phyloP scores from a whole-genome alignment of 441 rosid genomes.

The Metrosideros polymorpha region DNA sequence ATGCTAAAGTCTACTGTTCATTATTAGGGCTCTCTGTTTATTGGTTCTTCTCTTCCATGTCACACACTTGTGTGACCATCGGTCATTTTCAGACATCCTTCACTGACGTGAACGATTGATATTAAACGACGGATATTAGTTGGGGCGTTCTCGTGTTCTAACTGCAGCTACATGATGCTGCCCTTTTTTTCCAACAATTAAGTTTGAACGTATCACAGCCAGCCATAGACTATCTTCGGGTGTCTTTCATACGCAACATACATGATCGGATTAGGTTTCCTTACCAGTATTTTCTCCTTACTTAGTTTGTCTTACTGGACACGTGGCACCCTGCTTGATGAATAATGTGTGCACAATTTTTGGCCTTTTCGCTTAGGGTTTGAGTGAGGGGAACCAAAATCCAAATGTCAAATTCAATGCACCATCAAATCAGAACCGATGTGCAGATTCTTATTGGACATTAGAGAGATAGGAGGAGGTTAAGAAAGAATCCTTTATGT shows the following conservation, averaged over 20 bases:
- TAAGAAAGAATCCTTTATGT: not conserved
- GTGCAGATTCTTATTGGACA: not conserved
- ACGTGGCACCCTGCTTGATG: not conserved
- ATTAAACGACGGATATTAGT: not conserved
- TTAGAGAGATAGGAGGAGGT: not conserved
- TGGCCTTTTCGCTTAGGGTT: not conserved
- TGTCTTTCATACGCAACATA: not conserved
- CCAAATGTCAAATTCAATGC: not conserved
- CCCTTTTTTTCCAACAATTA: not conserved
- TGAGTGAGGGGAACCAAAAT: not conserved
- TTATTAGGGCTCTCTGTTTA: not conserved
- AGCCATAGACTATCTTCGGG: not conserved
- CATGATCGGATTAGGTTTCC: not conserved
- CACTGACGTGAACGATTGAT: not conserved
- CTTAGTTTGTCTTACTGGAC: not conserved
- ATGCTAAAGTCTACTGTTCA: not conserved
- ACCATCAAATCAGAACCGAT: not conserved
- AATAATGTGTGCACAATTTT: not conserved
- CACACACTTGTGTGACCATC: not conserved
- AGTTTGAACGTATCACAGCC: not conserved
- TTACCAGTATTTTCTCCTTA: not conserved
- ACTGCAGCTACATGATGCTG: not conserved
- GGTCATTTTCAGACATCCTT: not conserved
- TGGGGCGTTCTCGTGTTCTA: not conserved
- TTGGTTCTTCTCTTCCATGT: not conserved